Evolutionary conservation across 2,329 filamentous ascomycete species (phyloP), one percentile per base, ranked within the genome.

Genomic region (Paraphoma chrysanthemicola): DNA sequence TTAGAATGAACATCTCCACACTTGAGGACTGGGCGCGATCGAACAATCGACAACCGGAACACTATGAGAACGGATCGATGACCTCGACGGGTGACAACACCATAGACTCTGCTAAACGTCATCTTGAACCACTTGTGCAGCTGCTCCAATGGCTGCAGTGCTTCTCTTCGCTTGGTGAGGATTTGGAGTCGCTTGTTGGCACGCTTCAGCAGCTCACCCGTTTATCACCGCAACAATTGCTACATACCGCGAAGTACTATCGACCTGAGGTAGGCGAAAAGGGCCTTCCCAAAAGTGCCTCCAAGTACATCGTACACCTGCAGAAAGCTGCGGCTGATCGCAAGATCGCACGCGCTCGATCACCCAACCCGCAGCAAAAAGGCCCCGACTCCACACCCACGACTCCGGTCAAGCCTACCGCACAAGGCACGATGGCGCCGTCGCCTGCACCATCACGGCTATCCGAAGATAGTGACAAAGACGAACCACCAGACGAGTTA

Each of bases 61-160:
- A 98, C 77, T 98, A 92, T 74, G 94, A 99, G 76, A 90, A 93
- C 66, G 94, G 94, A 16, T 93, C 94, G 51, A 93, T 92, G 77
- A 90, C 85, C 16, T 88, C 91, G 6, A 91, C 89, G 1, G 94
- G 94, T 3, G 95, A 98, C 73, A 91, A 87, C 50, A 97, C 92
- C 0, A 84, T 95, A 17, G 94, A 98, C 42, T 86, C 93, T 4
- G 88, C 93, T 18, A 86, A 93, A 63, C 86, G 89, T 59, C 94
- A 99, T 75, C 83, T 99, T 17, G 90, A 91, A 7, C 95, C 95
- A 4, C 86, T 97, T 17, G 93, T 98, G 53, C 95, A 99, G 76
- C 83, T 99, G 2, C 82, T 99, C 6, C 95, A 99, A 77, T 99
- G 95, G 95, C 82, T 99, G 36, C 95, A 99, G 75, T 97, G 93